A percentile compares a stretch with the other conserved stretches of the same genome.
phyloP scores from a whole-genome alignment of 805 yeast genomes.

The Maudiozyma pseudohumilis region DNA sequence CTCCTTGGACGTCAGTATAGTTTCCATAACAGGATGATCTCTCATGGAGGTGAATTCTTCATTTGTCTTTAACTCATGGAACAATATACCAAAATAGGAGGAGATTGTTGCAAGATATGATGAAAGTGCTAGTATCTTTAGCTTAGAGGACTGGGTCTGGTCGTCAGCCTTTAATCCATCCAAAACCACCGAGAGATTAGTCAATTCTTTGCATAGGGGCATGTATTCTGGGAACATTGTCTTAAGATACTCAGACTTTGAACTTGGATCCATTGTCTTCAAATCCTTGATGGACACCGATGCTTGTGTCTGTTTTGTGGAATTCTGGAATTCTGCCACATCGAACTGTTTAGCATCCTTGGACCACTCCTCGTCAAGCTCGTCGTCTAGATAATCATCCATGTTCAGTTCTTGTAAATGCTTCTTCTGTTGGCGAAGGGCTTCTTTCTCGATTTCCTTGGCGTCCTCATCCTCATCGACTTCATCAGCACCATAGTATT shows the following conservation, averaged over 20 bases:
- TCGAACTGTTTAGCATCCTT: conserved; percentile 44
- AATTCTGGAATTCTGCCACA: conserved; percentile 29
- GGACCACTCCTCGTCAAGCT: conserved; percentile 66
- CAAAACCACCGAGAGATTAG: conserved; percentile 34
- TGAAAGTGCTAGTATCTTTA: conserved; percentile 61
- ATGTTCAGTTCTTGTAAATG: conserved; percentile 67
- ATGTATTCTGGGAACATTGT: conserved; percentile 73
- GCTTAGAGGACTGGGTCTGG: conserved; percentile 30
- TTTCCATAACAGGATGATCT: conserved; percentile 84
- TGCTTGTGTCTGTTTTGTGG: conserved; percentile 26
- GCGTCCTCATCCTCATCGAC: conserved; percentile 59
- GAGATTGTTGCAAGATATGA: conserved; percentile 72
- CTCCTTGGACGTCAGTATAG: conserved; percentile 71
- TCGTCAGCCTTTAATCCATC: conserved; percentile 28
- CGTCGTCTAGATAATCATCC: conserved; percentile 69
- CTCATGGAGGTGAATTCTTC: conserved; percentile 57
- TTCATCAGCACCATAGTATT: conserved; percentile 47
- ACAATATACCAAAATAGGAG: conserved; percentile 68
- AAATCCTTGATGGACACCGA: conserved; percentile 36
- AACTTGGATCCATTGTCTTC: conserved; percentile 40
- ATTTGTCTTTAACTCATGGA: conserved; percentile 43
- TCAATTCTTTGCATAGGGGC: conserved; percentile 60
- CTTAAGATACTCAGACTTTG: conserved; percentile 43
- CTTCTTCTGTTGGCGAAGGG: conserved; percentile 71
- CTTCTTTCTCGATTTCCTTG: conserved; percentile 76